Conservation (phyloP, 2,329 filamentous ascomycete species). For the Kalmusia sp. region DNA sequence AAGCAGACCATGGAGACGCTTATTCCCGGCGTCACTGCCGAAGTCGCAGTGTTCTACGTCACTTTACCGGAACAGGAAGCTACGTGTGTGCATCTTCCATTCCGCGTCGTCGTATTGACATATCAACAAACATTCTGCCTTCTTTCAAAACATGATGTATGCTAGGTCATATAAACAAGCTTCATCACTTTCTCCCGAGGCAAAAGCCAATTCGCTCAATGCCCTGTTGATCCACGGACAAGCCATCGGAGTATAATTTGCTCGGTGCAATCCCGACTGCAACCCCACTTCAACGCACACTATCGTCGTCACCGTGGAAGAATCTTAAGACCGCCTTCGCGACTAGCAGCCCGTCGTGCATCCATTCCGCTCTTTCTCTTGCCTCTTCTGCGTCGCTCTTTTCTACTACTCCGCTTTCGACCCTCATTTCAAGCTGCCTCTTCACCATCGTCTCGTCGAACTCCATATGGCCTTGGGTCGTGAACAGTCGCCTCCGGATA, state of each 20-base stretch:
- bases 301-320: slow-evolving; percentile 43
- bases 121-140: neutral
- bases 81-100: neutral
- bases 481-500: slow-evolving; percentile 54
- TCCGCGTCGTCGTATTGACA: neutral
- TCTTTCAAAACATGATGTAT: neutral
- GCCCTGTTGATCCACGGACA: neutral
- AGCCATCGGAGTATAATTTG: neutral
- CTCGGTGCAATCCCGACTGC: neutral
- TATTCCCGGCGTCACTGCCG: neutral
- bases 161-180: neutral
- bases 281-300: slow-evolving; percentile 11
- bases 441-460: slow-evolving; percentile 57
- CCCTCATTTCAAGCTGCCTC: slow-evolving; percentile 52
- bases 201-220: neutral
- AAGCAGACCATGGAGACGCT: too few relatives aligned
- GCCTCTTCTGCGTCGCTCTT: slow-evolving; percentile 47
- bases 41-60: neutral
- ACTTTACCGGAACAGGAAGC: slow-evolving; percentile 2
- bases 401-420: slow-evolving; percentile 51
- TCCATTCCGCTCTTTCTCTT: slow-evolving; percentile 36
- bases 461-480: slow-evolving; percentile 56
- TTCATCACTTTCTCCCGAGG: neutral
- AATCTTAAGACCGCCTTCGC: slow-evolving; percentile 40
- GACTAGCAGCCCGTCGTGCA: slow-evolving; percentile 38